Base-by-base conservation (phyloP, 2,329 filamentous ascomycete genomes). In the Fusarium cyanostomum region DNA sequence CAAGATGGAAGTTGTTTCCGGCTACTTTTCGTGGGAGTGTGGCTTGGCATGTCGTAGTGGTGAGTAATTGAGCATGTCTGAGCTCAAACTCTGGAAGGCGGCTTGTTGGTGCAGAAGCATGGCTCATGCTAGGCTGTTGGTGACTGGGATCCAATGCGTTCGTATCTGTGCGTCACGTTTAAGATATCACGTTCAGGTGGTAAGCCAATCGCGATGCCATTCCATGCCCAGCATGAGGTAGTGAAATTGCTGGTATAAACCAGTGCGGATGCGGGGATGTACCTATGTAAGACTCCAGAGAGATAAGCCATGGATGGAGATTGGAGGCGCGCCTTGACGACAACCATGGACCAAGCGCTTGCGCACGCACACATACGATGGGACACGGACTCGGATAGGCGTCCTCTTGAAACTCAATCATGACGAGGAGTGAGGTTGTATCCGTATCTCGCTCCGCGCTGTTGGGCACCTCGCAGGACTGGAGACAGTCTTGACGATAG, bases 231-330 rank as follows among this genome's bases (percentile, higher is more conserved):
- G 50, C 27, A 51, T 37, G 27, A 30, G 30, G 18, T 30, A 53
- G 35, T 48, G 44, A 33, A 45, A 46, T 57, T 44, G 45, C 16
- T 52, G 35, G 27, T 43, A 37, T 15, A 27, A 38, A 30, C 38
- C 30, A 41, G 31, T 38, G 13, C 42, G n/a, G 15, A 45, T 52
- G 37, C 38, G 37, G 41, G 33, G 21, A 31, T 18, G 24, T 27
- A 45, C 44, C 38, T n/a, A 42, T 37, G 28, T 27, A 46, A 55
- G 58, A 41, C 43, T 62, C 48, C 27, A 34, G 16, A 43, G 46
- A 66, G 63, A 66, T 66, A 66, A 64, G 62, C 31, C 44, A 39
- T 42, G 28, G 38, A 52, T 35, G 30, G 39, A 56, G 26, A 60
- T 50, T 55, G 45, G 37, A 66, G 41, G 50, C 26, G 44, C 38